A percentile compares a stretch with the other conserved stretches of the same genome.
Conservation (phyloP, 1,284 basidiomycete species). For the Puccinia horiana region DNA sequence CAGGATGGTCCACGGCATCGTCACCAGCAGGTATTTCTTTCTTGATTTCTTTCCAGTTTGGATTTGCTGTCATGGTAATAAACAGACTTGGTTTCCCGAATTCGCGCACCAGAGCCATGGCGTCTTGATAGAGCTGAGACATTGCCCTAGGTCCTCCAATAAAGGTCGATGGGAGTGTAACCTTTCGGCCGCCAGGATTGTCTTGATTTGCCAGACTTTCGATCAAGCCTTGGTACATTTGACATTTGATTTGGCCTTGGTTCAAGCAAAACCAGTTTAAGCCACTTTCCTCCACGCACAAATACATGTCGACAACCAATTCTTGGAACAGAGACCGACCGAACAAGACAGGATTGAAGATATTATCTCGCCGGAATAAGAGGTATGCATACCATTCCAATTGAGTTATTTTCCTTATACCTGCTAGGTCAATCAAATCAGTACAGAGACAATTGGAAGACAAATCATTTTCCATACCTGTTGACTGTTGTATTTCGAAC, state of each 20-base stretch:
- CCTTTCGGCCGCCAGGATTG: slow-evolving; percentile 47
- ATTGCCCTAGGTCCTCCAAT: slow-evolving; percentile 58
- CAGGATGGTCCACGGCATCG: slow-evolving; percentile 61
- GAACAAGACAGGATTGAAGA: background rate
- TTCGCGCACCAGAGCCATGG: slow-evolving; percentile 58
- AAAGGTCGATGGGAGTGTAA: slow-evolving; percentile 59
- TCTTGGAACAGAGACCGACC: background rate
- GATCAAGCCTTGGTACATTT: background rate
- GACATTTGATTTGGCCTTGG: background rate
- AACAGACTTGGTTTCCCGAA: slow-evolving; percentile 59
- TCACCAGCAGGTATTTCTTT: slow-evolving; percentile 61
- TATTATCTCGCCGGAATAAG: background rate
- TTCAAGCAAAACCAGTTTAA: background rate
- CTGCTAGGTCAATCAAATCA: background rate
- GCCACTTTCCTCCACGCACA: background rate
- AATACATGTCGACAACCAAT: background rate
- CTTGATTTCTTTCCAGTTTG: slow-evolving; percentile 61
- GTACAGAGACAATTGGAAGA: too few species aligned
- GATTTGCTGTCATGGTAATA: slow-evolving; percentile 61
- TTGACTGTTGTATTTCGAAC: too few species aligned
- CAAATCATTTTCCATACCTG: too few species aligned
- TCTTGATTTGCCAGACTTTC: background rate
- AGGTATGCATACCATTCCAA: background rate
- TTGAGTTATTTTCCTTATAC: background rate
- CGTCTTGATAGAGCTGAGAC: slow-evolving; percentile 59